Evolutionary conservation across 2,329 filamentous ascomycete species (phyloP).

Genomic region (Colletotrichum tabaci): DNA sequence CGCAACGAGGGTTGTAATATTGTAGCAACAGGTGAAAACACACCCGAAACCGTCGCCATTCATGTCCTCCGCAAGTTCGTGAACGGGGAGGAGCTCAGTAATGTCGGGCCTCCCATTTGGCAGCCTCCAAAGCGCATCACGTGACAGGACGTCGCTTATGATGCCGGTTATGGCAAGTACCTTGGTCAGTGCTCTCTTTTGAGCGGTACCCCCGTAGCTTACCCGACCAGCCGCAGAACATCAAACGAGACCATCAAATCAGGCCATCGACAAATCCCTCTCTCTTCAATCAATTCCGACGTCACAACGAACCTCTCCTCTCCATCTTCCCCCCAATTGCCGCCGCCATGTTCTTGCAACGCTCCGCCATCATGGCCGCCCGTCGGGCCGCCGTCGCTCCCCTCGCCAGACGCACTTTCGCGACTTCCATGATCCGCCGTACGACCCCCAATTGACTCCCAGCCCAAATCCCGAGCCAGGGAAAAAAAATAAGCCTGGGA

Average conservation of each 20-base stretch:
- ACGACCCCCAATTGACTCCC: constrained; percentile 52
- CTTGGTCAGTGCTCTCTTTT: constrained; percentile 42
- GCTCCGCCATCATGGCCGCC: constrained; percentile 72
- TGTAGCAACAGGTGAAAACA: background rate
- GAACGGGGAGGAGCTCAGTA: constrained; percentile 12
- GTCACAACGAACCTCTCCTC: constrained; percentile 42
- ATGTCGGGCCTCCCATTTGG: constrained; percentile 37
- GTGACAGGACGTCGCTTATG: constrained; percentile 38
- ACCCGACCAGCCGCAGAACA: constrained; percentile 43
- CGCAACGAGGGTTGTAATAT: too few species aligned
- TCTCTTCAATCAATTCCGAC: constrained; percentile 47
- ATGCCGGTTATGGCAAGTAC: constrained; percentile 44
- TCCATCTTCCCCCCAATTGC: constrained; percentile 45
- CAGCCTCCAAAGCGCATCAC: constrained; percentile 14
- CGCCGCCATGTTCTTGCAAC: constrained; percentile 74
- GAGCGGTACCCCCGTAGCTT: constrained; percentile 37
- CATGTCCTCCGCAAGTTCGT: background rate
- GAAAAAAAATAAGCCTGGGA: constrained; percentile 28
- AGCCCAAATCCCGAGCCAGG: constrained; percentile 9
- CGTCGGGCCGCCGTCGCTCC: constrained; percentile 71
- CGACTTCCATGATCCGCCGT: constrained; percentile 74
- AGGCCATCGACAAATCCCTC: constrained; percentile 66
- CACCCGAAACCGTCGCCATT: background rate
- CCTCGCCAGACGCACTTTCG: constrained; percentile 71
- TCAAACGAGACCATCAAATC: constrained; percentile 55